Evolutionary conservation across 192 early-diverging fungal species (phyloP).

Genomic region (Coemansia sp.): DNA sequence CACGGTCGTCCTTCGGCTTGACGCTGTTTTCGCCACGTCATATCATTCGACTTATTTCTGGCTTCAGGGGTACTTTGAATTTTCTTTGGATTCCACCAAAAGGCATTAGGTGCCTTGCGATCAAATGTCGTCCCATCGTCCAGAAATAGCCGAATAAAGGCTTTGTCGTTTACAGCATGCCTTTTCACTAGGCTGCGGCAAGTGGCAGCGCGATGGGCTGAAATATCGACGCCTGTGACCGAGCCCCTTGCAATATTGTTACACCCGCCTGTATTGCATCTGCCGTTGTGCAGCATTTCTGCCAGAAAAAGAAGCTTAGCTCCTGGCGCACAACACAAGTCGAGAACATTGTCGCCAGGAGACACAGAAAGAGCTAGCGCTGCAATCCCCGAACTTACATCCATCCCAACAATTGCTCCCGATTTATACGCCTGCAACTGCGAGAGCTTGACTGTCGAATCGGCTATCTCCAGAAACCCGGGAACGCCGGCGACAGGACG

Average conservation of each 20-base stretch:
- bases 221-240: slow-evolving; percentile 91
- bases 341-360: slow-evolving; percentile 83
- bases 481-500: slow-evolving; percentile 54
- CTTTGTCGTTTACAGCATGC: slow-evolving; percentile 53
- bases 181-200: slow-evolving; percentile 76
- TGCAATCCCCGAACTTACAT: slow-evolving; percentile 84
- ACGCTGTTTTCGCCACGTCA: neutral
- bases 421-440: slow-evolving; percentile 53
- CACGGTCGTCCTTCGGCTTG: slow-evolving; percentile 58
- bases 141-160: slow-evolving; percentile 66
- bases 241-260: slow-evolving; percentile 56
- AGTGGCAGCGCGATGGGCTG: slow-evolving; percentile 66
- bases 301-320: slow-evolving; percentile 83
- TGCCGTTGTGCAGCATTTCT: slow-evolving; percentile 62
- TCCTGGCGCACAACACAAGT: slow-evolving; percentile 86
- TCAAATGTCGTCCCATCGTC: slow-evolving; percentile 83
- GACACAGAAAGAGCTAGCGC: slow-evolving; percentile 72
- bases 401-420: slow-evolving; percentile 69
- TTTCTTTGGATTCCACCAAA: slow-evolving; percentile 38
- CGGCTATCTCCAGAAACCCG: slow-evolving; percentile 60
- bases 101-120: slow-evolving; percentile 61
- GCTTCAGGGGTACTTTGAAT: neutral
- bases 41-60: neutral
- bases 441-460: slow-evolving; percentile 50
- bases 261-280: neutral